Base-by-base conservation (phyloP, 169 alveolate species). In the Eimeria acervulina region DNA sequence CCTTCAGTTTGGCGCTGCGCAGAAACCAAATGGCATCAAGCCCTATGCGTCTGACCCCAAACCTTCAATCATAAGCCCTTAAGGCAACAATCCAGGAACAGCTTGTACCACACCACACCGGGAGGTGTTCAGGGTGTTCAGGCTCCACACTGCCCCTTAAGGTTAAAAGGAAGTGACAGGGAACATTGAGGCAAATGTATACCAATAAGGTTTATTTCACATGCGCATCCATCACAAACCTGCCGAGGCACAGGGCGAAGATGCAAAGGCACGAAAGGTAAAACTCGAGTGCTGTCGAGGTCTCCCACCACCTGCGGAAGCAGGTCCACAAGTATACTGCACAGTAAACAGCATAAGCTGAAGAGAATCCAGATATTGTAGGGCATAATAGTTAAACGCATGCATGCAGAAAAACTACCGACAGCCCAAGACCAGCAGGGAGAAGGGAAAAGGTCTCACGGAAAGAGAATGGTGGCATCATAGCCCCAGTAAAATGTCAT, bases 401-500 rank as follows among this genome's bases (percentile, higher is more conserved):
- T 12, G 89, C 66, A 66, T 10, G 89, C 36, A 40, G 21, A 21
- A 6, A 21, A 78, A 13, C 38, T 44, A 40, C 23, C 68, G n/a
- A 36, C 8, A 78, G 21, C 66, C 13, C 40, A 3, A 36, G 59
- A n/a, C 74, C 51, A 0, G 52, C 1, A 7, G 38, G 33, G 5
- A 19, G 26, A n/a, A 8, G 74, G 91, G 51, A 44, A 42, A 3
- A 5, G 47, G 74, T 7, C 93, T 78, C 51, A 93, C 96, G 93
- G 78, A 47, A 93, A 93, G n/a, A 93, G 93, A 2, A 93, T 80
- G 13, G 94, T 81, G 88, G 93, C 93, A 23, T 80, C 92, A 59
- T 93, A 93, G 89, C 96, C 96, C 96, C 96, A 93, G 76, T 93
- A 93, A 88, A 93, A 93, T 59, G 93, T 85, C 93, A 85, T 85